Evolutionary conservation across 2,329 filamentous ascomycete genomes (phyloP), one percentile per base, ranked within the genome.

Genomic region (Phoma sp.): DNA sequence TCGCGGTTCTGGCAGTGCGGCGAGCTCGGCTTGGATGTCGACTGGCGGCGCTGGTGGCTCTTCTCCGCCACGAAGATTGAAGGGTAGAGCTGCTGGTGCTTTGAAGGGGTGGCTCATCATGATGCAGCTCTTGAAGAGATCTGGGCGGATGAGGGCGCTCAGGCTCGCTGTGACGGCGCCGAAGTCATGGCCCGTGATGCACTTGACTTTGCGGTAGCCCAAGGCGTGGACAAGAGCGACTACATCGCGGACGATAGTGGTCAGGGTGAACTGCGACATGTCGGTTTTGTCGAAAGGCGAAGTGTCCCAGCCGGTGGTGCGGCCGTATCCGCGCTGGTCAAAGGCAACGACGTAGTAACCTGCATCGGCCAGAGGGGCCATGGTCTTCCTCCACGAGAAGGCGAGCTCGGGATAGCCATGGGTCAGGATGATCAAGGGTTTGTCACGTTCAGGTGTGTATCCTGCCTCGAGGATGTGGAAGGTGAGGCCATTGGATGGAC

Each of bases 341-440:
- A 85, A 84, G 1, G 88, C 87, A 2, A 90, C 83, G 48, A 87
- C 86, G 66, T 87, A 82, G 73, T 85, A 90, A 25, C 87, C 87
- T 6, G 81, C 78, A 0, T 75, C 72, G 5, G 87, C 84, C n/a
- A 91, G 76, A 0, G 76, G 69, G 6, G 82, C 80, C 64, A 90
- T 80, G 32, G 89, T 74, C 51, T 86, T 85, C 46, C 87, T 84
- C 86, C 87, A 90, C 41, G 87, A 89, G 70, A 83, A 90, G 25
- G 88, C 85, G 2, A 90, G 77, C 66, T 90, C 87, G 1, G 88
- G 88, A 59, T 84, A 90, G 33, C 88, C 88, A 71, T 89, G 87
- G 43, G 84, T 81, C 43, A 88, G 82, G 6, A 89, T 70, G 8
- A 89, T 74, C 10, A 89, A 78, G 1, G 85, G 86, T 6, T 76